These are phyloP conservation scores for Podila verticillata DNA, from an alignment of 192 early-diverging fungal genomes.

Conservation along the genomic window DNA sequence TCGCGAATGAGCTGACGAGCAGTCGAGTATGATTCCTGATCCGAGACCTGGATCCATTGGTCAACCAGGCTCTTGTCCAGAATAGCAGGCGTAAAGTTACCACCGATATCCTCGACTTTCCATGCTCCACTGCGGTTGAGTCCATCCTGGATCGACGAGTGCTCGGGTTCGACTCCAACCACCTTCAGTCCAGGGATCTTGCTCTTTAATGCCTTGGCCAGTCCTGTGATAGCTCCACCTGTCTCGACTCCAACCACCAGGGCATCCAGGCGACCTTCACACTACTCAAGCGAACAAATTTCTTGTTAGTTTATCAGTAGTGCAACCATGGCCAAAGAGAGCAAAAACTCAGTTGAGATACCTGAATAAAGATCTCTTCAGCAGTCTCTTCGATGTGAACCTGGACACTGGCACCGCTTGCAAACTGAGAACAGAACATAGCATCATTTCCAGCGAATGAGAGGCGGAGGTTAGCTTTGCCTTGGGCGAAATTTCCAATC, in stretches of 20 bases:
- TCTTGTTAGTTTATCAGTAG: too few relatives aligned
- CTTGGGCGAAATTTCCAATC: not conserved
- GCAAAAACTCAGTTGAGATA: slow-evolving; percentile 1
- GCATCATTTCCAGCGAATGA: slow-evolving; percentile 3
- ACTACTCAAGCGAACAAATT: too few relatives aligned
- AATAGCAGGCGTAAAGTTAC: slow-evolving; percentile 64
- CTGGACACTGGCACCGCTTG: slow-evolving; percentile 27
- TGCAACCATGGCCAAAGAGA: not conserved
- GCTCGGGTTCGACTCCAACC: slow-evolving; percentile 76
- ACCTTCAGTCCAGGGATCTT: slow-evolving; percentile 63
- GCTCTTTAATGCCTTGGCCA: slow-evolving; percentile 64
- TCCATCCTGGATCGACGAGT: slow-evolving; percentile 64
- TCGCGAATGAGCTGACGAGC: slow-evolving; percentile 71
- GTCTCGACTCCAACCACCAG: slow-evolving; percentile 78
- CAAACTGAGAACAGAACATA: slow-evolving; percentile 20
- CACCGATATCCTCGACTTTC: slow-evolving; percentile 79
- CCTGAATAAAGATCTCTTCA: slow-evolving; percentile 71
- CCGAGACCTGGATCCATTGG: slow-evolving; percentile 74
- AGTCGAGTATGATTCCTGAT: slow-evolving; percentile 75
- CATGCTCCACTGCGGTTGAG: slow-evolving; percentile 56
- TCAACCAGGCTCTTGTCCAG: slow-evolving; percentile 64
- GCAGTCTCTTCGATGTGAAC: slow-evolving; percentile 66
- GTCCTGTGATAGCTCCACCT: slow-evolving; percentile 68
- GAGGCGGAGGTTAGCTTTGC: not conserved
- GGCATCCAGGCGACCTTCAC: slow-evolving; percentile 58